Base-by-base conservation (phyloP, 805 yeast genomes). In the Zygosaccharomyces bailii region DNA sequence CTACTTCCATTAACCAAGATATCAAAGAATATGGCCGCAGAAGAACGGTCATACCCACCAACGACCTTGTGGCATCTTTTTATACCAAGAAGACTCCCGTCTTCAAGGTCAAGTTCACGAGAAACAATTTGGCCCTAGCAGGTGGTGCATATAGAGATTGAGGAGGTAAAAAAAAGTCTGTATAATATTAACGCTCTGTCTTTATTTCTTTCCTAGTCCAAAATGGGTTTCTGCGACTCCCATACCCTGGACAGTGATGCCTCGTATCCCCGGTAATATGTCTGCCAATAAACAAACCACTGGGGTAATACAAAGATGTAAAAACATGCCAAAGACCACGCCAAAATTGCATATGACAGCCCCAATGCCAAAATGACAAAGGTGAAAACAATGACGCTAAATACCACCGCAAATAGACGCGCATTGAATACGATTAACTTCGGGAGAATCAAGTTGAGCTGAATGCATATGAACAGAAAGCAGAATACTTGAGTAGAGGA, bases 41-140 rank as follows among this genome's bases (percentile, higher is more conserved):
- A 48, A 75, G 78, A 56, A 91, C 87, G 49, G 75, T 86, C 19
- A 75, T 81, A n/a, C 89, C 96, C 8, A 79, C 95, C 2, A 76
- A 80, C 39, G 99, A 93, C 65, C 95, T 91, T 57, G 77, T 93
- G 80, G 89, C 95, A 3, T 93, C 93, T 16, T 93, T 84, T 63
- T 86, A 86, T 66, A 91, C 99, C 0, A 93, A 89, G 67, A 83
- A 82, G 65, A 89, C 97, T 0, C 96, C 97, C 3, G 93, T 93
- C 20, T 93, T 84, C 69, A 87, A 86, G 56, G 95, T 93, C 27
- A 89, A 84, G 58, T 91, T 93, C 62, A 91, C 98, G 1, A 74
- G 95, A 63, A 73, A 96, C 48, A 93, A 93, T 67, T 68, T 93
- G 54, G 90, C 96, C 55, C 73, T 93, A 29, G 96, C 96, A 0